phyloP scores from a whole-genome alignment of 2,329 filamentous ascomycete genomes.

The Botrytis fabae region DNA sequence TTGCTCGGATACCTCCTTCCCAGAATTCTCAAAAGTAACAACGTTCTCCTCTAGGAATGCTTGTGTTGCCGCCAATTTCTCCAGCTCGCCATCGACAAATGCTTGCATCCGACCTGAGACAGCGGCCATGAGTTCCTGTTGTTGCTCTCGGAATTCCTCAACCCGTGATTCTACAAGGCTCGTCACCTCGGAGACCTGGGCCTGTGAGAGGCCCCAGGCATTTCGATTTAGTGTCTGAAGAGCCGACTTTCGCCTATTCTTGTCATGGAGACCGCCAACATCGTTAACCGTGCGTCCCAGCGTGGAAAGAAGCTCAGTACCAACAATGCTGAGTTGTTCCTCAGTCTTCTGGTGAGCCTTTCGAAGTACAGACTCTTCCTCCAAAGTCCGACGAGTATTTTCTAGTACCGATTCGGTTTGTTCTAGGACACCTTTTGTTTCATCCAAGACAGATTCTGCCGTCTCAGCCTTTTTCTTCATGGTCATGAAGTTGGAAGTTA shows the following conservation, averaged over 20 bases:
- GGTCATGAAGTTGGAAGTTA: constrained; percentile 84
- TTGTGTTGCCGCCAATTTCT: constrained; percentile 69
- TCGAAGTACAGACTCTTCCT: constrained; percentile 76
- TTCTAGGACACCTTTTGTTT: constrained; percentile 78
- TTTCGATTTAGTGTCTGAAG: constrained; percentile 77
- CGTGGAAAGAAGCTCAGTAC: constrained; percentile 74
- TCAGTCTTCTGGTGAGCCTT: constrained; percentile 88
- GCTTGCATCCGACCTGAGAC: constrained; percentile 71
- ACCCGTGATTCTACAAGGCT: constrained; percentile 74
- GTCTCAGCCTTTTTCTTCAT: constrained; percentile 88
- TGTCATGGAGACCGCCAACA: constrained; percentile 78
- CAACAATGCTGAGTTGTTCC: constrained; percentile 69
- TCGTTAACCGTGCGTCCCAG: constrained; percentile 77
- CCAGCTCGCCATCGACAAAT: constrained; percentile 75
- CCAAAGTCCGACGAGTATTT: constrained; percentile 72
- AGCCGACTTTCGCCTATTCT: constrained; percentile 81
- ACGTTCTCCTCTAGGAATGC: constrained; percentile 69
- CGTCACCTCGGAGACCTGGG: constrained; percentile 75
- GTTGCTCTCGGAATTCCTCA: constrained; percentile 68
- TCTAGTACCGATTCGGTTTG: constrained; percentile 84
- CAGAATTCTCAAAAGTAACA: constrained; percentile 65
- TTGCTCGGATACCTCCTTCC: constrained; percentile 66
- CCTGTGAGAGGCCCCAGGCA: constrained; percentile 75
- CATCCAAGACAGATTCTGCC: constrained; percentile 69
- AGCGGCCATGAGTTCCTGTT: constrained; percentile 66